These are phyloP conservation scores for Coemansia nantahalensis DNA, from an alignment of 192 early-diverging fungal species.

Conservation along the genomic window DNA sequence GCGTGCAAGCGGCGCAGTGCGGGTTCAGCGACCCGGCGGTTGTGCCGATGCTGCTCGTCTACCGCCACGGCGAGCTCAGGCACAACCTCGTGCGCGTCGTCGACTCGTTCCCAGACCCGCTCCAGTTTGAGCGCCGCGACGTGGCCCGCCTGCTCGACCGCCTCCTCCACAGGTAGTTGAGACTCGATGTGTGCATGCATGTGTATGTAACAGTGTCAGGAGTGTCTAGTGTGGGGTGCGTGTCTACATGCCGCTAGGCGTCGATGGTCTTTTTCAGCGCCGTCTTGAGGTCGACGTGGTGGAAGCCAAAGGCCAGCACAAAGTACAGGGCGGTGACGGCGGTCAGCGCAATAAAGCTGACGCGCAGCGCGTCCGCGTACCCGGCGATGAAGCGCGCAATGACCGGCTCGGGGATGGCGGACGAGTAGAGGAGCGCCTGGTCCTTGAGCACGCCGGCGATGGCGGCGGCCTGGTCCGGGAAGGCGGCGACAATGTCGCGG, in stretches of 20 bases:
- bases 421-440: conserved; percentile 11
- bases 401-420: conserved; percentile 2
- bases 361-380: conserved; percentile 19
- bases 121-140: conserved; percentile 24
- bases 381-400: conserved; percentile 5
- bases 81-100: conserved; percentile 44
- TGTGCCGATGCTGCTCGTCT: conserved; percentile 36
- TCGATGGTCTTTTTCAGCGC: conserved; percentile 36
- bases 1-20: conserved; percentile 33
- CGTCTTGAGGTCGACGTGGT: conserved; percentile 37
- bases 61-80: conserved; percentile 29
- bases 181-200: too few species aligned
- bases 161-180: not conserved
- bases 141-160: conserved; percentile 12
- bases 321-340: conserved; percentile 27
- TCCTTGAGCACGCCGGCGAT: conserved; percentile 16
- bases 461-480: conserved; percentile 19
- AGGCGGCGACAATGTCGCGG: conserved; percentile 13
- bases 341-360: conserved; percentile 23
- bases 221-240: too few species aligned
- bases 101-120: conserved; percentile 16
- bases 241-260: too few species aligned
- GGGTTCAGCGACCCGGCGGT: conserved; percentile 31
- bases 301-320: conserved; percentile 21
- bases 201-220: too few species aligned